Conservation (phyloP, 306 rosid species). For the Arachis stenosperma region DNA sequence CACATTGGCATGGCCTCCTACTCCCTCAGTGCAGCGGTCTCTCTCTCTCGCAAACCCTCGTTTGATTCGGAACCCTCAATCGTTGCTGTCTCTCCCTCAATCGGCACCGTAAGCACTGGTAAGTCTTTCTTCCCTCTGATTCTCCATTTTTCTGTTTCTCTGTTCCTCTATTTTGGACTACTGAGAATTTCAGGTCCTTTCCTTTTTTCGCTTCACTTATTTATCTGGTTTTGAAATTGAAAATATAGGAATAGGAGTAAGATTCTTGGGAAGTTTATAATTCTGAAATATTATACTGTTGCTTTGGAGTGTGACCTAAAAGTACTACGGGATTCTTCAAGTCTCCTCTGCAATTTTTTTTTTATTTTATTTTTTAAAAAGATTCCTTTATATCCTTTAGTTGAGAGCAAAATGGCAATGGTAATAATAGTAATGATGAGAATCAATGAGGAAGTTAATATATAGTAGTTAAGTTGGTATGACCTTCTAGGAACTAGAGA, state of each 20-base stretch:
- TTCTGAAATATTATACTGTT: not conserved
- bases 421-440: not conserved
- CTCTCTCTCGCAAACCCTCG: too few relatives aligned
- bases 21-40: too few relatives aligned
- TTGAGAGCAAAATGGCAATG: not conserved
- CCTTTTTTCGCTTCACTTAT: too few relatives aligned
- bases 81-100: too few relatives aligned
- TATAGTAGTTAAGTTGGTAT: not conserved
- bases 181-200: slow-evolving; percentile 84
- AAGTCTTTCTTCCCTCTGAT: too few relatives aligned
- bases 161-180: slow-evolving; percentile 35
- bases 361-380: not conserved
- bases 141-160: too few relatives aligned
- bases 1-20: too few relatives aligned
- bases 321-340: not conserved
- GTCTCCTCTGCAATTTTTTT: too few relatives aligned
- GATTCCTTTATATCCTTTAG: not conserved
- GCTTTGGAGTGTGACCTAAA: not conserved
- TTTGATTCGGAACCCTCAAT: too few relatives aligned
- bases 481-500: slow-evolving; percentile 10
- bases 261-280: not conserved
- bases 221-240: not conserved
- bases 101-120: too few relatives aligned
- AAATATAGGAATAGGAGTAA: not conserved
- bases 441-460: not conserved